Base-by-base conservation (phyloP, 2,329 filamentous ascomycete genomes). In the Fusarium cyanostomum region DNA sequence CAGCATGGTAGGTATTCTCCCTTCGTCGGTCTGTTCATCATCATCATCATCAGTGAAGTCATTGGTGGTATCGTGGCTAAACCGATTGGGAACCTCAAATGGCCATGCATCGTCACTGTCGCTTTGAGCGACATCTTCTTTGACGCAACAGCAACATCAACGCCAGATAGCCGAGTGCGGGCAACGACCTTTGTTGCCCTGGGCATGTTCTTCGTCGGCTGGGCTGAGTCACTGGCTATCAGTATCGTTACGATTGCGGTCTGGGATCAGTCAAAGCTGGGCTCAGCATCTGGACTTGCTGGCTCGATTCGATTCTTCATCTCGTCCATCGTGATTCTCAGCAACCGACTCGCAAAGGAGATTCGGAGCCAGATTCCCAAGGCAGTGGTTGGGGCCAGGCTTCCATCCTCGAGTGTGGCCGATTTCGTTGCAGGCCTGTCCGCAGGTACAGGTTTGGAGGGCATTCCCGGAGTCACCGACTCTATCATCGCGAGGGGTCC, bases 261-360 rank as follows among this genome's bases (percentile, higher is more conserved):
- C 13, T 72, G 72, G 41, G 72, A 77, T 34, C 74, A 78, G 69
- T 62, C 53, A 16, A 73, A 75, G 43, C 68, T 78, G n/a, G 75
- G 75, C 8, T 74, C 70, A 15, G 73, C 73, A 1, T 68, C 70
- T 18, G 76, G 75, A 15, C 58, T 76, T n/a, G 74, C 74, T 4
- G 75, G 75, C 7, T 74, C 71, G 15, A 75, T 78, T 50, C 72
- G 75, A 9, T 75, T 74, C 56, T 70, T 74, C 41, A 74, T 76
- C 48, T 72, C 67, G 31, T 69, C 65, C 44, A 72, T 78, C 9
- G 72, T 72, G 12, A 71, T 75, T 10, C 68, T 78, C 16, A 72
- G 59, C 33, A 76, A 75, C 52, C 72, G 75, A 16, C 67, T 78
- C 16, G 52, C 66, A 2, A 45, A 66, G 8, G 74, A 71, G 9